Base-by-base conservation (phyloP, 768 basidiomycete species). In the Saitozyma podzolica region DNA sequence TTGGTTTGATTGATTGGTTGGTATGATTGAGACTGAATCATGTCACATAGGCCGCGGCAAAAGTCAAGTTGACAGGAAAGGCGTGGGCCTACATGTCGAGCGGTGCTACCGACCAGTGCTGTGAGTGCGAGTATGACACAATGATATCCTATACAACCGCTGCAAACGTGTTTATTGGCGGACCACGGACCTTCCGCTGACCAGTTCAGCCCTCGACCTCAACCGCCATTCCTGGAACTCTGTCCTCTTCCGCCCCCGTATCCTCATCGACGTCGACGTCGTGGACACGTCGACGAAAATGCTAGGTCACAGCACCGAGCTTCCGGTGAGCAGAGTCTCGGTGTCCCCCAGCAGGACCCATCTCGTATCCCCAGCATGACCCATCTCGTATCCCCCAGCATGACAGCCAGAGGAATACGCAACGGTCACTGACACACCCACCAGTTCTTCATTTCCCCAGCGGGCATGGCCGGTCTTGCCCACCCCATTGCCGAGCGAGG, bases 401-500 rank as follows among this genome's bases (percentile, higher is more conserved):
- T 29, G 29, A 29, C 29, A 2, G 29, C 29, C 29, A 29, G 29
- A 29, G 29, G 29, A 29, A 2, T 29, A 29, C 29, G 29, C 29
- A 5, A 29, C 29, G 5, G 5, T 29, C 2, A 29, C 29, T 29
- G 29, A 29, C 29, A 29, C 5, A 2, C 29, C 5, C 29, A 29
- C 13, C 43, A 69, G 67, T 69, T 82, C 66, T 82, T 78, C 67
- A 72, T 82, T 56, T 74, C 74, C 0, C 81, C 82, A 0, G 77
- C 80, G 2, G 81, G 80, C 1, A 81, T 81, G 79, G 80, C 80
- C 0, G 75, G 75, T 6, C 69, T 82, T 9, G 76, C 75, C 19
- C 79, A 81, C 67, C 78, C 80, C 0, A 65, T 77, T 6, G 81
- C 79, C 13, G 81, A 82, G 62, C 63, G 70, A 17, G 60, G 73